A percentile compares a stretch with the other conserved stretches of the same genome.
Conservation (phyloP, 768 basidiomycete genomes). For the Boletus reticuloceps region DNA sequence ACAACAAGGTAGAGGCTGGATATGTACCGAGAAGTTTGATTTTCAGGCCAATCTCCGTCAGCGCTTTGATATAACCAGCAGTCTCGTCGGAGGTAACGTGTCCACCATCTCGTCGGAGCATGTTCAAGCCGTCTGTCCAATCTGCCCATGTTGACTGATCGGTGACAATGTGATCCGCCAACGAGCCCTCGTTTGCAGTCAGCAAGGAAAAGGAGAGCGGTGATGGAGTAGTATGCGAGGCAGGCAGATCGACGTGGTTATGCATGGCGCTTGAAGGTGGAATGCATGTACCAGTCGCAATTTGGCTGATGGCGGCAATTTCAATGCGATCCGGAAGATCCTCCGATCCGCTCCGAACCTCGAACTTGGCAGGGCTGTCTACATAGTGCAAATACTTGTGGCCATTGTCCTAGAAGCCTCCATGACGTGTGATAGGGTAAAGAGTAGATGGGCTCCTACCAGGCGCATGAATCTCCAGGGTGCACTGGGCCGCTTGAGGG, state of each 20-base stretch:
- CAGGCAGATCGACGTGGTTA: slow-evolving; percentile 58
- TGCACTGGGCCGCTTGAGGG: slow-evolving; percentile 53
- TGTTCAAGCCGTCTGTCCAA: slow-evolving; percentile 92
- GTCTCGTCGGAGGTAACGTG: slow-evolving; percentile 86
- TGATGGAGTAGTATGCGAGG: slow-evolving; percentile 50
- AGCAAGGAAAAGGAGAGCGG: slow-evolving; percentile 77
- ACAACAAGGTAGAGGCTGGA: not conserved
- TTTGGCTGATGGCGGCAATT: slow-evolving; percentile 73
- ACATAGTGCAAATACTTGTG: slow-evolving; percentile 82
- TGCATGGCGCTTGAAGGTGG: slow-evolving; percentile 64
- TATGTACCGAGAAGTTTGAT: slow-evolving; percentile 80
- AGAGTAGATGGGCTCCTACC: slow-evolving; percentile 39
- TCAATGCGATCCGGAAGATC: slow-evolving; percentile 89
- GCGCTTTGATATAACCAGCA: slow-evolving; percentile 76
- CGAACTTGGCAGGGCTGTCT: slow-evolving; percentile 77
- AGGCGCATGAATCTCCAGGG: slow-evolving; percentile 89
- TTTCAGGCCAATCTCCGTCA: slow-evolving; percentile 91
- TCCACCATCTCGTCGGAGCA: slow-evolving; percentile 78
- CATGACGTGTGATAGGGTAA: not conserved
- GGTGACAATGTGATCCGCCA: slow-evolving; percentile 78
- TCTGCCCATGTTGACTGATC: slow-evolving; percentile 83
- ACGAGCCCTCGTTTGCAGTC: slow-evolving; percentile 62
- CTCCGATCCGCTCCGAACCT: slow-evolving; percentile 76
- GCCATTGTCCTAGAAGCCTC: slow-evolving; percentile 61
- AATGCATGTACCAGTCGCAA: slow-evolving; percentile 70